Base-by-base conservation (phyloP, 306 rosid species). In the Prunus dulcis region DNA sequence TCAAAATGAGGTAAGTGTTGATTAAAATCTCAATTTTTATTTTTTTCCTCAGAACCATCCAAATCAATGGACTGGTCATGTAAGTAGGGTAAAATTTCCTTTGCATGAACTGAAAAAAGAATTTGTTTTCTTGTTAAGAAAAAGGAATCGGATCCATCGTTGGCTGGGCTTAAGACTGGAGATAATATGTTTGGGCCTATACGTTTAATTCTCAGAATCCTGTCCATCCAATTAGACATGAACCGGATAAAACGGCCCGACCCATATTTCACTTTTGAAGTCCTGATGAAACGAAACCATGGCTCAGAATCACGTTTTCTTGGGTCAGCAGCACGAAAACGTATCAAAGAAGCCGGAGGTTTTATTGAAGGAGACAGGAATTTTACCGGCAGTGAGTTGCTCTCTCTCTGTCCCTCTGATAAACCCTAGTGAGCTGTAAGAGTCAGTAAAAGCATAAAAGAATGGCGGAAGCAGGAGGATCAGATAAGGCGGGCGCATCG, bases 381-480 rank as follows among this genome's bases (percentile, higher is more conserved):
- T 43, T 43, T n/a, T n/a, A 53, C 65, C 6, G 6, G 30, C 38
- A 13, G 64, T 38, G 9, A 55, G 6, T 6, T 22, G 56, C 1
- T 23, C 20, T 67, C 34, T 50, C 47, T 49, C 20, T 22, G 58
- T 77, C 58, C 22, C 41, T n/a, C 22, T 15, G 61, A 34, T 62
- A 69, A 69, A 80, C 84, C 75, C 80, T 75, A 69, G 28, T 49
- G 69, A 19, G 52, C 13, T 43, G 46, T 18, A 3, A 60, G 57
- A 57, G 55, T 17, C 12, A 17, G 69, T 61, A 53, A 25, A 76
- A 68, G 38, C 75, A 41, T 74, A 57, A 25, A 30, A 64, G 32
- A 78, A 92, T 90, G 99, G 96, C 91, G 67, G 93, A 76, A 76
- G 81, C 82, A 52, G 15, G 72, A 71, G 85, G 86, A 73, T 83